Percentiles rank a stretch among this genome's conserved stretches.
These are phyloP conservation scores for Coffea canephora DNA, from an alignment of 257 asterid genomes.

Conservation along the genomic window DNA sequence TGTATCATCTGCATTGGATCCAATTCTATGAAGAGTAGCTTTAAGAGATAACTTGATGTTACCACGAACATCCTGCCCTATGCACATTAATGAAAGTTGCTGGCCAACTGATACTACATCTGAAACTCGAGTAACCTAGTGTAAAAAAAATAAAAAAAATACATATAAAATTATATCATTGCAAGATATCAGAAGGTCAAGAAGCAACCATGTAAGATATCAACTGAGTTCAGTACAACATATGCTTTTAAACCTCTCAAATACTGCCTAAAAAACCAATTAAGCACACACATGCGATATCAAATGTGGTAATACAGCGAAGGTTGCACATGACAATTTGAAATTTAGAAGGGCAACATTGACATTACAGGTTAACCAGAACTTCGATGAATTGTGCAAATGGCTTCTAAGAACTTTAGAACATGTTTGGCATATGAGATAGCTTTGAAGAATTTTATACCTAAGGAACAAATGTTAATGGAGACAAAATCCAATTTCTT, in stretches of 20 bases:
- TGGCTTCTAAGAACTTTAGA: neutral
- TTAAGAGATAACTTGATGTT: constrained; percentile 83
- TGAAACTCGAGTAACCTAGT: constrained; percentile 73
- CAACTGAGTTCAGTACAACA: neutral
- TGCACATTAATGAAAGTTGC: constrained; percentile 76
- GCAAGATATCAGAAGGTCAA: neutral
- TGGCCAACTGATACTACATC: constrained; percentile 81
- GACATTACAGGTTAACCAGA: neutral
- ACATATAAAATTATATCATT: neutral
- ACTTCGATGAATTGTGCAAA: no score
- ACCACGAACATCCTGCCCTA: constrained; percentile 87
- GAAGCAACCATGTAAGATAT: neutral
- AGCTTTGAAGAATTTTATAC: neutral
- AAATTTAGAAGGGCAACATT: neutral
- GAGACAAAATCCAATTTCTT: neutral
- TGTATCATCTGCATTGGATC: constrained; percentile 31
- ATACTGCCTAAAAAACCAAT: neutral
- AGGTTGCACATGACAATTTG: neutral
- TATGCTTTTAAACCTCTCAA: neutral
- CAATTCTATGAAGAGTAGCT: constrained; percentile 53
- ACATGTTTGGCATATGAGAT: neutral
- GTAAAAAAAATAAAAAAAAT: constrained; percentile 3
- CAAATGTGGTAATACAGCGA: no score
- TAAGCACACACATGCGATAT: neutral
- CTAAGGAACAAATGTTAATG: neutral